Evolutionary conservation across 148 eudicot genomes (phyloP), one percentile per base, ranked within the genome.

Genomic region (Vaccinium corymbosum): DNA sequence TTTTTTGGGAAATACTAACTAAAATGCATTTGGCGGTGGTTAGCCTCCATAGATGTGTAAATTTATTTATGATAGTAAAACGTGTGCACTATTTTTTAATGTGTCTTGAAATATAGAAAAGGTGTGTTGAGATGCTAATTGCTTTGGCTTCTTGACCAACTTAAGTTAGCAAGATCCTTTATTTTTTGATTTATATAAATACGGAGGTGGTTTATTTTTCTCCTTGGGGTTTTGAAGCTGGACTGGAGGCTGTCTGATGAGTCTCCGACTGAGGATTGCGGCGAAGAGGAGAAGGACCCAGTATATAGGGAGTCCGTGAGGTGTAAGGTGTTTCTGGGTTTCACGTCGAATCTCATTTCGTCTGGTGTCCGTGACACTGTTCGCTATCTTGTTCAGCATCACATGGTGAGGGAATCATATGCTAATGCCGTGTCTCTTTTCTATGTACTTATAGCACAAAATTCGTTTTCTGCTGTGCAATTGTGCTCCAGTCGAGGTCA

Each of bases 291-390:
- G 90, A 90, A 75, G 55, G 92, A 92, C 88, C 78, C 85, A 20
- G 76, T 17, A 29, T 92, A 83, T 73, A 89, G 98, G 87, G 89
- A 91, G 71, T 93, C 98, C 19, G 90, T 91, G 64, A 92, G 79
- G 88, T 92, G 97, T 92, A 97, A 97, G 89, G 87, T 97, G 53
- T 97, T 97, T 82, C 83, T 97, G 84, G 99, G 99, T 25, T 97
- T 97, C 75, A 97, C 99, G 76, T 97, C 99, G 13, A 97, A 97
- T 90, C 92, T 97, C 79, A 86, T 93, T 85, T 97, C 99, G 13
- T 97, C 99, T 51, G 99, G 99, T 53, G 85, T 97, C 83, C 88
- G 99, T 49, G 99, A 97, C 64, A 91, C 83, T 2, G 48, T 97
- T 82, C 92, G 97, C 19, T 97, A 93, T 90, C 97, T 97, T 57